These are phyloP conservation scores for Sarocladium strictum DNA, from an alignment of 2,329 filamentous ascomycete genomes.

Conservation along the genomic window DNA sequence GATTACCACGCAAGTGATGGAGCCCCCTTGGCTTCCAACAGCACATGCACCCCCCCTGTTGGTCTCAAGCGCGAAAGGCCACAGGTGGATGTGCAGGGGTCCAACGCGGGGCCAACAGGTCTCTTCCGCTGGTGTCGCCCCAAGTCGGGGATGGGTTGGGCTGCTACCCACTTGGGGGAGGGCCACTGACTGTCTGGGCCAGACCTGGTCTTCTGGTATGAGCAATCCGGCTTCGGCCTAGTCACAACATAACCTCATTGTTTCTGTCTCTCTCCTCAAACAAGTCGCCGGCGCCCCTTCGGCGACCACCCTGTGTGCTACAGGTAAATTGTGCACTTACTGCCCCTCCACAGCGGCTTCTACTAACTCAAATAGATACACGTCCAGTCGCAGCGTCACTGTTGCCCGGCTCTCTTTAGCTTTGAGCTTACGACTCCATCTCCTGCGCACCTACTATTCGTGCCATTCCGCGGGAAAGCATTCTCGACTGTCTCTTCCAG, in stretches of 20 bases:
- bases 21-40: neutral
- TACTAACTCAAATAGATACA: neutral
- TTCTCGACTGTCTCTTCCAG: neutral
- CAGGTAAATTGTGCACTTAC: neutral
- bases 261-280: neutral
- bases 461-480: neutral
- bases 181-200: neutral
- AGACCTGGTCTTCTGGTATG: neutral
- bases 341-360: neutral
- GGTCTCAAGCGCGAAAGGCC: slow-evolving; percentile 1
- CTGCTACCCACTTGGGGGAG: neutral
- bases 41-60: neutral
- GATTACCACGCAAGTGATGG: neutral
- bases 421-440: neutral
- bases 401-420: neutral
- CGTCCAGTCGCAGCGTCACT: neutral
- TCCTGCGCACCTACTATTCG: neutral
- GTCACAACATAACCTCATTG: neutral
- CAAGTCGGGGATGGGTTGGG: neutral
- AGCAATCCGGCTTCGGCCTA: neutral
- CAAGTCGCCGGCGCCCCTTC: neutral
- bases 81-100: neutral
- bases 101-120: neutral
- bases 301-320: neutral
- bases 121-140: neutral